Evolutionary conservation across 192 early-diverging fungal genomes (phyloP).

Genomic region (Rhizoclosmatium sp.): DNA sequence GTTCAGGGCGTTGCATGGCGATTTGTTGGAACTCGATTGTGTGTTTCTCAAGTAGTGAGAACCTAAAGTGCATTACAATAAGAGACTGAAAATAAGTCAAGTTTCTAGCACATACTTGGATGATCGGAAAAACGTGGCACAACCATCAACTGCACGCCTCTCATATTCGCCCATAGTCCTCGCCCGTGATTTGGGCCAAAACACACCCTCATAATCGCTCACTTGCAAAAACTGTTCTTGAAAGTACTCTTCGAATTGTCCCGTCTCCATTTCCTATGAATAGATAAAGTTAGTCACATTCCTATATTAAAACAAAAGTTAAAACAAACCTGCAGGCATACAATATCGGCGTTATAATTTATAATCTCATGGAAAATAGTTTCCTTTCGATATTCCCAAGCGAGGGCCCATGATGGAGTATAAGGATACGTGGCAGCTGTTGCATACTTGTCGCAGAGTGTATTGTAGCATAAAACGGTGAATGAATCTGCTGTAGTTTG

Average conservation of each 20-base stretch:
- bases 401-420: slow-evolving; percentile 92
- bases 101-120: slow-evolving; percentile 67
- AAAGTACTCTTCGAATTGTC: slow-evolving; percentile 90
- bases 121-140: slow-evolving; percentile 91
- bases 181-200: slow-evolving; percentile 93
- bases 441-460: slow-evolving; percentile 88
- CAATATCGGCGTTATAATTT: slow-evolving; percentile 86
- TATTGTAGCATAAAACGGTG: slow-evolving; percentile 93
- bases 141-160: slow-evolving; percentile 88
- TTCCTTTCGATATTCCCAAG: slow-evolving; percentile 94
- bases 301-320: slow-evolving; percentile 14
- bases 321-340: slow-evolving; percentile 84
- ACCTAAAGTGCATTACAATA: slow-evolving; percentile 60
- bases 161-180: slow-evolving; percentile 94
- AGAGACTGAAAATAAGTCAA: slow-evolving; percentile 23
- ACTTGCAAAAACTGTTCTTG: slow-evolving; percentile 71
- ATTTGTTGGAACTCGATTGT: slow-evolving; percentile 95
- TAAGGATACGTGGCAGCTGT: slow-evolving; percentile 89
- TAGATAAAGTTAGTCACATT: background rate
- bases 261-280: slow-evolving; percentile 83
- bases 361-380: slow-evolving; percentile 84
- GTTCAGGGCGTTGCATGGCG: slow-evolving; percentile 85
- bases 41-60: slow-evolving; percentile 81
- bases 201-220: slow-evolving; percentile 88
- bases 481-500: slow-evolving; percentile 72